These are phyloP conservation scores for Balansia obtecta DNA, from an alignment of 2,329 filamentous ascomycete genomes.

Conservation along the genomic window DNA sequence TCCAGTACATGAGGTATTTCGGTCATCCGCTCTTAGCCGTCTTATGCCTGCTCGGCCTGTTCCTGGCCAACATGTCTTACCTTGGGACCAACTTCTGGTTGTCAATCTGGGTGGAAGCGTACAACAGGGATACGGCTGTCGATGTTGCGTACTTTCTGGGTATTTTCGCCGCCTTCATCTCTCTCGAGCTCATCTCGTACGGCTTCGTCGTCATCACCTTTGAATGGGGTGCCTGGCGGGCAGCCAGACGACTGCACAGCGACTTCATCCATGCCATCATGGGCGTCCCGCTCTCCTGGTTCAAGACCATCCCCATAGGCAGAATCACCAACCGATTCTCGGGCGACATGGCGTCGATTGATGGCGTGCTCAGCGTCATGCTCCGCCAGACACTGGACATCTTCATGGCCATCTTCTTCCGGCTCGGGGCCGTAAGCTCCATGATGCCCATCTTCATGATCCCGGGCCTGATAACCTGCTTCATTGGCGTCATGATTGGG, in stretches of 20 bases:
- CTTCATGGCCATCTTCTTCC: constrained; percentile 29
- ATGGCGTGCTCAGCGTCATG: constrained; percentile 33
- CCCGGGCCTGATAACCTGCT: constrained; percentile 31
- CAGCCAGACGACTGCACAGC: constrained; percentile 38
- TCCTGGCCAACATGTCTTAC: constrained; percentile 28
- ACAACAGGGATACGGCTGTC: constrained; percentile 28
- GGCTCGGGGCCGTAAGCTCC: constrained; percentile 33
- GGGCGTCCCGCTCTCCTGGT: constrained; percentile 43
- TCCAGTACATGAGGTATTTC: constrained; percentile 39
- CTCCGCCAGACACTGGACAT: constrained; percentile 31
- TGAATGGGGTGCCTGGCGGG: constrained; percentile 44
- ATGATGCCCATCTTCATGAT: constrained; percentile 40
- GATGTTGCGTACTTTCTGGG: constrained; percentile 39
- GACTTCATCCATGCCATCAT: constrained; percentile 40
- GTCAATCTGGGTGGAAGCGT: constrained; percentile 41
- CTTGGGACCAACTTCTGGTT: constrained; percentile 36
- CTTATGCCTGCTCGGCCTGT: constrained; percentile 24
- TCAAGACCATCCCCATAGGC: constrained; percentile 39
- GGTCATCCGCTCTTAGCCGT: constrained; percentile 32
- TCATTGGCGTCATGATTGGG: constrained; percentile 31
- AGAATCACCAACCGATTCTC: constrained; percentile 43
- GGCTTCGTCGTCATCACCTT: constrained; percentile 33
- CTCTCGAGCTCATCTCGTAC: constrained; percentile 30
- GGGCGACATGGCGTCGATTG: constrained; percentile 44
- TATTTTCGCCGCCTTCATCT: constrained; percentile 35